A percentile compares a stretch with the other conserved stretches of the same genome.
Evolutionary conservation across 441 rosid species (phyloP).

Genomic region (Mallotus japonicus): DNA sequence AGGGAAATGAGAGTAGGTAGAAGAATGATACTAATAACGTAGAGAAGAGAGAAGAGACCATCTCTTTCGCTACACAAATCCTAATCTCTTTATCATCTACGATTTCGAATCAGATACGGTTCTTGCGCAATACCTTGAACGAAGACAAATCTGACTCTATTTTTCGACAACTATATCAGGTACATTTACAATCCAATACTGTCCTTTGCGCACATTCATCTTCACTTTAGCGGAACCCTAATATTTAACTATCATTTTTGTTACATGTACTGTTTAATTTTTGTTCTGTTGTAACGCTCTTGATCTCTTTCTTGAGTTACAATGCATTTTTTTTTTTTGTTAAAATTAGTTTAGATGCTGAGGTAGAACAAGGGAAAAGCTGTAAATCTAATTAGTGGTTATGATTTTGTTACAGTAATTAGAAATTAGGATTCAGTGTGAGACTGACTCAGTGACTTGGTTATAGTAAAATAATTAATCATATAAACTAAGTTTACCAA

Average conservation of each 20-base stretch:
- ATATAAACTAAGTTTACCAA: too few species aligned
- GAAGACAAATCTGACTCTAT: conserved; percentile 65
- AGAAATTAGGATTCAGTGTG: too few species aligned
- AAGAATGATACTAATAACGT: too few species aligned
- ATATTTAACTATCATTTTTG: background rate
- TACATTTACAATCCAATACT: conserved; percentile 9
- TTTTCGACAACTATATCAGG: conserved; percentile 64
- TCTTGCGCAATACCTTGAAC: conserved; percentile 55
- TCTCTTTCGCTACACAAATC: too few species aligned
- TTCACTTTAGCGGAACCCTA: conserved; percentile 17
- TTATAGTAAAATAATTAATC: too few species aligned
- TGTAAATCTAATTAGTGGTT: too few species aligned
- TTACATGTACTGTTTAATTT: background rate
- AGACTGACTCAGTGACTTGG: too few species aligned
- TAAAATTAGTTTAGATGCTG: background rate
- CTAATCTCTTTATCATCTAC: conserved; percentile 52
- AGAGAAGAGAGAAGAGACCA: too few species aligned
- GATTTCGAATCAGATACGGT: conserved; percentile 66
- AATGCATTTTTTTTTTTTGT: background rate
- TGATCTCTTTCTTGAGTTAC: background rate
- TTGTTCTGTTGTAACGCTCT: too few species aligned
- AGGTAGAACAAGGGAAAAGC: too few species aligned
- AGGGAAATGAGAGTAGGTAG: too few species aligned
- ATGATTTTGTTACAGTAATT: too few species aligned
- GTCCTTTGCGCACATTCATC: background rate